Evolutionary conservation across 1,284 basidiomycete species (phyloP).

Genomic region (Cutaneotrichosporon cavernicola): DNA sequence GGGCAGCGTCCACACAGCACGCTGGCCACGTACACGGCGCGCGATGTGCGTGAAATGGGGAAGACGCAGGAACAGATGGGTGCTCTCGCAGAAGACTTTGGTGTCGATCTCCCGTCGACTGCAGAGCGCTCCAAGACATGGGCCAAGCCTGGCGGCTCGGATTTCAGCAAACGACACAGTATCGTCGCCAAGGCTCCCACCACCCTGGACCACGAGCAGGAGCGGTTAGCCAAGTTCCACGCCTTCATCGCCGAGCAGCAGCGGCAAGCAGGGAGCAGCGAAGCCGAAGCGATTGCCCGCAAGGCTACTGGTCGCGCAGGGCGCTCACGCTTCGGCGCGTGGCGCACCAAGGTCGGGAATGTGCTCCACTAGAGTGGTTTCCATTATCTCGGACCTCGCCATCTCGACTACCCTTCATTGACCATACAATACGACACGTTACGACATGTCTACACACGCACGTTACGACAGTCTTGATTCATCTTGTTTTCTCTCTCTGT

Average conservation of each 20-base stretch:
- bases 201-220: constrained; percentile 26
- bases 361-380: constrained; percentile 14
- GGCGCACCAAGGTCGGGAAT: constrained; percentile 17
- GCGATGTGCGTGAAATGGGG: neutral
- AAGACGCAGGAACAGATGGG: neutral
- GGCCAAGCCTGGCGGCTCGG: neutral
- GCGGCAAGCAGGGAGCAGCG: constrained; percentile 31
- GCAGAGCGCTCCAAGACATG: constrained; percentile 8
- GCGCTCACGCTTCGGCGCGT: neutral
- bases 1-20: neutral
- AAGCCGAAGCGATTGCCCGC: constrained; percentile 32
- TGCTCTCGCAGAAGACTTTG: constrained; percentile 8
- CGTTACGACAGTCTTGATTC: neutral
- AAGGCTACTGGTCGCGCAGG: constrained; percentile 13
- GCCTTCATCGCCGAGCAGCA: constrained; percentile 42
- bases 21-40: neutral
- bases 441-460: constrained; percentile 1
- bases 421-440: neutral
- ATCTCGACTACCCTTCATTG: neutral
- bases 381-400: too few species aligned
- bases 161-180: neutral
- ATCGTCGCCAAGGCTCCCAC: neutral
- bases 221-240: constrained; percentile 42
- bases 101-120: neutral
- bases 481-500: neutral